Evolutionary conservation across 75 land plant species (phyloP).

Genomic region (Picea sitchensis): DNA sequence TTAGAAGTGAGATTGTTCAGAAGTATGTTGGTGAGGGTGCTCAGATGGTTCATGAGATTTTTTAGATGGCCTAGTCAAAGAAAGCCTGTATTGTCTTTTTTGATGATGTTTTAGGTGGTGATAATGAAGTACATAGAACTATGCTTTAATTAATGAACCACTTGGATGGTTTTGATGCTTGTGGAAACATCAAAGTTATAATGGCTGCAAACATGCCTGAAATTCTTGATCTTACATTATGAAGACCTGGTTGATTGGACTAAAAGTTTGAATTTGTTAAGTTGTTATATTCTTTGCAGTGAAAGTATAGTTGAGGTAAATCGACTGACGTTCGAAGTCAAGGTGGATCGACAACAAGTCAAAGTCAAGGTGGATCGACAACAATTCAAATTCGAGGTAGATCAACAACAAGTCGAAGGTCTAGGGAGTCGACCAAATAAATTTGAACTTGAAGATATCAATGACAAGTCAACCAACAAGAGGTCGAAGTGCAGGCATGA

Average conservation of each 20-base stretch:
- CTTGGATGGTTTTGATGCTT: conserved; percentile 98
- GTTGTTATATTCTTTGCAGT: too few relatives aligned
- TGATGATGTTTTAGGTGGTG: conserved; percentile 98
- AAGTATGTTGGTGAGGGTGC: conserved; percentile 38
- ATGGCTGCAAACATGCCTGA: conserved; percentile 99
- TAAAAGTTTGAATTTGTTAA: conserved; percentile 66
- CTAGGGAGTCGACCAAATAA: too few relatives aligned
- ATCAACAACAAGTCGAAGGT: too few relatives aligned
- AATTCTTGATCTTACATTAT: conserved; percentile 89
- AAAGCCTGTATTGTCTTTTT: too few relatives aligned
- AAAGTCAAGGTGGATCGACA: too few relatives aligned
- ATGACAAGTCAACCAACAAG: too few relatives aligned
- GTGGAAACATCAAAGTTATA: conserved; percentile 96
- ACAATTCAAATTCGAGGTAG: too few relatives aligned
- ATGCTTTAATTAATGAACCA: conserved; percentile 99
- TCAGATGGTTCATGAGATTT: conserved; percentile 34
- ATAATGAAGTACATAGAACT: conserved; percentile 96
- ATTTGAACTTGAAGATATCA: too few relatives aligned
- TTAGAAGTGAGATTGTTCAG: conserved; percentile 38
- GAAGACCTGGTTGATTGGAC: conserved; percentile 91
- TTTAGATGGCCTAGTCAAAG: neutral
- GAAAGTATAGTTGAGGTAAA: too few relatives aligned
- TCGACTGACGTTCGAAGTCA: too few relatives aligned
- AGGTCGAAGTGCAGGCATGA: too few relatives aligned
- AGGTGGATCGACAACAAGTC: too few relatives aligned